These are phyloP conservation scores for Alternaria longipes DNA, from an alignment of 2,329 filamentous ascomycete species.

Conservation along the genomic window DNA sequence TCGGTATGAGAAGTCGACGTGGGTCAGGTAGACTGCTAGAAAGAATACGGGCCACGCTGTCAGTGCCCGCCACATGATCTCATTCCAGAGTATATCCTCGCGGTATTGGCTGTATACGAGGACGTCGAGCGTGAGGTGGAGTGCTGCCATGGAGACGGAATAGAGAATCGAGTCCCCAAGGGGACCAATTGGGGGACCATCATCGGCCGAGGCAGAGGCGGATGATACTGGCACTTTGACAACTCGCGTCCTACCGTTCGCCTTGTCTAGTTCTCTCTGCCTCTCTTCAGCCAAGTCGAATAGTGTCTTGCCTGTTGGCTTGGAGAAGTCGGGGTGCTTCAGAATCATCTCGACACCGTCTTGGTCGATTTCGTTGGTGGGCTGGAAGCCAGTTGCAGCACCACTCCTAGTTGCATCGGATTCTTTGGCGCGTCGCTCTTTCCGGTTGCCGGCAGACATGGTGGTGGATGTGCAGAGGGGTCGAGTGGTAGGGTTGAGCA, in stretches of 20 bases:
- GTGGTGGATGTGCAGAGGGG: conserved; percentile 2
- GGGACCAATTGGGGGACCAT: conserved; percentile 55
- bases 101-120: conserved; percentile 82
- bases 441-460: conserved; percentile 55
- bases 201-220: conserved; percentile 24
- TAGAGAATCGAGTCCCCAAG: conserved; percentile 60
- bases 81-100: conserved; percentile 68
- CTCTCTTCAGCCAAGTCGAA: conserved; percentile 75
- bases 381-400: conserved; percentile 48
- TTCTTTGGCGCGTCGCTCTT: conserved; percentile 55
- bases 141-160: conserved; percentile 69
- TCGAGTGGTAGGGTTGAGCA: conserved; percentile 19
- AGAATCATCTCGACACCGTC: conserved; percentile 68
- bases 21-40: conserved; percentile 56
- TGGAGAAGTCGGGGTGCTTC: conserved; percentile 72
- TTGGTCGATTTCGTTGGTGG: conserved; percentile 47
- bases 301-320: conserved; percentile 72
- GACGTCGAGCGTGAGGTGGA: conserved; percentile 82
- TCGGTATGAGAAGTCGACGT: conserved; percentile 51
- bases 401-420: conserved; percentile 27
- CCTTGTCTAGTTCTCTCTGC: conserved; percentile 53
- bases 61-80: conserved; percentile 62
- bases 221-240: conserved; percentile 45
- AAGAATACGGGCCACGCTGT: conserved; percentile 57
- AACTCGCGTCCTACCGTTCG: conserved; percentile 56